These are phyloP conservation scores for Astrothelium subdiscretum DNA, from an alignment of 495 filamentous ascomycete genomes.

Conservation along the genomic window DNA sequence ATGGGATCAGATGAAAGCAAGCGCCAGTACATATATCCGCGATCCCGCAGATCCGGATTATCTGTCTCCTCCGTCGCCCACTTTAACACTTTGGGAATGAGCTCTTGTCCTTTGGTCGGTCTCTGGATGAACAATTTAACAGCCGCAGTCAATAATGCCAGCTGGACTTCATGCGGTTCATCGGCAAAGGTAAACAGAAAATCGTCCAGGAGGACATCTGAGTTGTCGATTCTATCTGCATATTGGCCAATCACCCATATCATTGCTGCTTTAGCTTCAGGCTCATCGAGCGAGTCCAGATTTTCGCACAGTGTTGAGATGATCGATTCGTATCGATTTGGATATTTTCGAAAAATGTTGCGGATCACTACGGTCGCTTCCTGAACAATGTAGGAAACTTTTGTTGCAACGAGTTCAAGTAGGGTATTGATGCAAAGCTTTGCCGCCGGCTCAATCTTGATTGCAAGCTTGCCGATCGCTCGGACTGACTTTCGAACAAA, in stretches of 20 bases:
- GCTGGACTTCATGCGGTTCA: slow-evolving; percentile 87
- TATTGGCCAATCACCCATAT: slow-evolving; percentile 99
- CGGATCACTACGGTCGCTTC: slow-evolving; percentile 99
- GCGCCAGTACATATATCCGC: slow-evolving; percentile 99
- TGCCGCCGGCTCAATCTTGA: slow-evolving; percentile 95
- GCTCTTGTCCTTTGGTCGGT: slow-evolving; percentile 83
- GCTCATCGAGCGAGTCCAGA: slow-evolving; percentile 92
- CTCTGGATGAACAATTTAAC: slow-evolving; percentile 98
- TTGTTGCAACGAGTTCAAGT: slow-evolving; percentile 90
- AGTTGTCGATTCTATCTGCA: slow-evolving; percentile 92
- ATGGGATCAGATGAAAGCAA: slow-evolving; percentile 89
- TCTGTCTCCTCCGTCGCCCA: slow-evolving; percentile 99
- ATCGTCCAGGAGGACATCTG: slow-evolving; percentile 84
- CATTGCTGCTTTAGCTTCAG: slow-evolving; percentile 98
- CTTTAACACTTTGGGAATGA: slow-evolving; percentile 92
- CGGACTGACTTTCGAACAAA: slow-evolving; percentile 97
- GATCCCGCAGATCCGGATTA: slow-evolving; percentile 88
- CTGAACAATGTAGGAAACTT: slow-evolving; percentile 98
- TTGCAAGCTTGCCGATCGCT: slow-evolving; percentile 94
- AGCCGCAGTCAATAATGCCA: slow-evolving; percentile 88
- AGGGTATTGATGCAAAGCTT: slow-evolving; percentile 83
- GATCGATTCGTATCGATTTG: slow-evolving; percentile 95
- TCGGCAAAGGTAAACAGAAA: slow-evolving; percentile 90
- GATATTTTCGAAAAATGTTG: slow-evolving; percentile 99
- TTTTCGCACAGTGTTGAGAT: slow-evolving; percentile 93